These are phyloP conservation scores for Mycena vitilis DNA, from an alignment of 768 basidiomycete species.

Conservation along the genomic window DNA sequence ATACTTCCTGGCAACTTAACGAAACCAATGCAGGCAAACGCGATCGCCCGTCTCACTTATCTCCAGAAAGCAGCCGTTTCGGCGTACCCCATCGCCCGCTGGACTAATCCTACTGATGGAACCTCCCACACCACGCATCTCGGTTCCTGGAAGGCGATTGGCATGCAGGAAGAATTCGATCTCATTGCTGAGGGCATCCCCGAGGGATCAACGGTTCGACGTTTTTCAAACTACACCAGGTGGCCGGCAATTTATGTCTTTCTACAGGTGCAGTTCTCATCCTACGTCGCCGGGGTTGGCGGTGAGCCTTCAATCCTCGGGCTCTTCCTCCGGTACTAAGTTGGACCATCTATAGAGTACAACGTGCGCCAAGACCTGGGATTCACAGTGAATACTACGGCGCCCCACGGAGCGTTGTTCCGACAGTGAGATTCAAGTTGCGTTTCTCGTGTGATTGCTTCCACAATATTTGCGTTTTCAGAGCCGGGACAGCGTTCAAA, in stretches of 20 bases:
- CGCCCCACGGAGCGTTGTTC: constrained; percentile 17
- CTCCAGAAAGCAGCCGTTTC: constrained; percentile 25
- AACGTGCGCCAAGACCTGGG: constrained; percentile 15
- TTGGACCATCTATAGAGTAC: neutral
- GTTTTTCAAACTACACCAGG: neutral
- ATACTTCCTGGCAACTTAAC: constrained; percentile 5
- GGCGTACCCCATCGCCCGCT: constrained; percentile 16
- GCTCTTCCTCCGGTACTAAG: neutral
- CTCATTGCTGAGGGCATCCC: constrained; percentile 22
- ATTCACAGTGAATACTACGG: constrained; percentile 14
- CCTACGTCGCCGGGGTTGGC: constrained; percentile 20
- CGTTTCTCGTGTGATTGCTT: neutral
- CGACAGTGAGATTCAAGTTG: constrained; percentile 12
- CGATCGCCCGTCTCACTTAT: constrained; percentile 17
- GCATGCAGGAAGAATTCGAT: constrained; percentile 23
- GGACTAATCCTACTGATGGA: constrained; percentile 18
- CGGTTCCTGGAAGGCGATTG: constrained; percentile 22
- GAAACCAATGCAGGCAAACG: constrained; percentile 1
- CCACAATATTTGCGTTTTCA: neutral
- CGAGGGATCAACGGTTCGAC: constrained; percentile 15
- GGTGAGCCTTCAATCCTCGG: neutral
- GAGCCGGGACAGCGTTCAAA: constrained; percentile 24
- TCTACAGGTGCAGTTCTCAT: constrained; percentile 21
- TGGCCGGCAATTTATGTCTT: neutral
- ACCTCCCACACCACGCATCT: constrained; percentile 15